Conservation (phyloP, 495 filamentous ascomycete genomes). For the Neohortaea acidophila region DNA sequence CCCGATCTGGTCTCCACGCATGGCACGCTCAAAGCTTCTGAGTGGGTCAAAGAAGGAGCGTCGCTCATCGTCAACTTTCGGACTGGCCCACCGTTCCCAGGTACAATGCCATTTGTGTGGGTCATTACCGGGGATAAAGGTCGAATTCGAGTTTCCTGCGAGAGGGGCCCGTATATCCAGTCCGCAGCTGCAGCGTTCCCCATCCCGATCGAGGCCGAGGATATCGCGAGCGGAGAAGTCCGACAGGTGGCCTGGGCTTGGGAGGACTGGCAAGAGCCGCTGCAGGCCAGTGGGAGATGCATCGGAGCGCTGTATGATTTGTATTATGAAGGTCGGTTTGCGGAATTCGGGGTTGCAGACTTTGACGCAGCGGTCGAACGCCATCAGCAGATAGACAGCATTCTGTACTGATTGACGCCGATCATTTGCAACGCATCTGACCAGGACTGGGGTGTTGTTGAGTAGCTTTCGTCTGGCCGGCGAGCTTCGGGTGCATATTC, state of each 20-base stretch:
- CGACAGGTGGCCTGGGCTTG: constrained; percentile 1
- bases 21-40: constrained; percentile 31
- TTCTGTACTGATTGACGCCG: constrained; percentile 8
- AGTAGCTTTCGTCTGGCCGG: no score
- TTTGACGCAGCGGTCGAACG: constrained; percentile 8
- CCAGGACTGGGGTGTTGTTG: no score
- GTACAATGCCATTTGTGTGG: constrained; percentile 37
- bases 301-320: constrained; percentile 12
- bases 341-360: constrained; percentile 1
- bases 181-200: not conserved
- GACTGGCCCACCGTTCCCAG: constrained; percentile 35
- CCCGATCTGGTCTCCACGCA: constrained; percentile 35
- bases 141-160: constrained; percentile 32
- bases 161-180: constrained; percentile 1
- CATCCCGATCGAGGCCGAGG: constrained; percentile 8
- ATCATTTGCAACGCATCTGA: no score
- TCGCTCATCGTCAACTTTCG: constrained; percentile 32
- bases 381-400: constrained; percentile 5
- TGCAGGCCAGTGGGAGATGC: constrained; percentile 1
- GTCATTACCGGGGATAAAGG: constrained; percentile 40
- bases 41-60: constrained; percentile 10
- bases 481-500: no score
- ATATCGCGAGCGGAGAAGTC: constrained; percentile 7
- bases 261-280: constrained; percentile 8
- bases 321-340: constrained; percentile 1